Evolutionary conservation across 1,284 basidiomycete species (phyloP).

Genomic region (Pseudozyma pruni): DNA sequence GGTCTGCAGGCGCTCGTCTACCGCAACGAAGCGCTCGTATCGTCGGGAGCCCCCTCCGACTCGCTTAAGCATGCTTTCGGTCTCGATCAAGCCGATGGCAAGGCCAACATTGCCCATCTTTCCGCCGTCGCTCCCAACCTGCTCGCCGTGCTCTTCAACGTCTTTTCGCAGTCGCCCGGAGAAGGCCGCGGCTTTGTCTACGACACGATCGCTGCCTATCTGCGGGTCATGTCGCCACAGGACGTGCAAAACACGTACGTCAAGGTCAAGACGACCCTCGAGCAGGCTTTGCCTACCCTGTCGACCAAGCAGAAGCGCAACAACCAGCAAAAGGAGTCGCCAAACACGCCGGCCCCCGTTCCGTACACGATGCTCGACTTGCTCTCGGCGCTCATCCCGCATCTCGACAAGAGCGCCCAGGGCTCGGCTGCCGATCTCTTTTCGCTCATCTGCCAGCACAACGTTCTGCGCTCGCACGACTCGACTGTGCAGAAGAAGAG

Average conservation of each 20-base stretch:
- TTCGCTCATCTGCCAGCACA: slow-evolving; percentile 70
- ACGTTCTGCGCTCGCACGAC: slow-evolving; percentile 73
- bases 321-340: slow-evolving; percentile 43
- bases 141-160: slow-evolving; percentile 93
- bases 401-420: slow-evolving; percentile 40
- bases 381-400: slow-evolving; percentile 82
- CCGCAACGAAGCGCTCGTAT: slow-evolving; percentile 73
- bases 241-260: slow-evolving; percentile 81
- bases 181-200: slow-evolving; percentile 85
- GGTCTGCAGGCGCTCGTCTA: slow-evolving; percentile 84
- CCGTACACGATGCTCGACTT: slow-evolving; percentile 89
- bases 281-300: slow-evolving; percentile 74
- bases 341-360: slow-evolving; percentile 68
- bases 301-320: slow-evolving; percentile 38
- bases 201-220: slow-evolving; percentile 87
- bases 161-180: slow-evolving; percentile 84
- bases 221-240: slow-evolving; percentile 75
- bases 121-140: slow-evolving; percentile 86
- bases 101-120: slow-evolving; percentile 79
- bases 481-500: slow-evolving; percentile 95
- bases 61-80: slow-evolving; percentile 72
- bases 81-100: slow-evolving; percentile 74
- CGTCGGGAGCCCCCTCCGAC: slow-evolving; percentile 70
- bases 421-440: slow-evolving; percentile 68
- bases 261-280: slow-evolving; percentile 82